Conservation (phyloP, 75 land plant species). For the Pinus tabuliformis region DNA sequence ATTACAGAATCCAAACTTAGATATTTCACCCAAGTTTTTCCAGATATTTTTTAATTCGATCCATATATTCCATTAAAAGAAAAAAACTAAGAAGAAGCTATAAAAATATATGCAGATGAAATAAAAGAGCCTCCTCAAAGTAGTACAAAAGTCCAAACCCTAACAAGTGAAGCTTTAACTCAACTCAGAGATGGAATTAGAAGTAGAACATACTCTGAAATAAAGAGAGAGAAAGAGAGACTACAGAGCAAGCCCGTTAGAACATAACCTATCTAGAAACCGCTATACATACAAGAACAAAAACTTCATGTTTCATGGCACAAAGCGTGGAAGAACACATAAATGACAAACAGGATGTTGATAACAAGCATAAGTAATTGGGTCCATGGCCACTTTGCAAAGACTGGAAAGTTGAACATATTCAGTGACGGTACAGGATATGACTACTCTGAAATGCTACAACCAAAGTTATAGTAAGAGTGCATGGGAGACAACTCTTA, state of each 20-base stretch:
- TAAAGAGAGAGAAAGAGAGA: neutral
- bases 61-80: too few species aligned
- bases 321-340: neutral
- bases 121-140: too few species aligned
- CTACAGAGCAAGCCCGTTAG: neutral
- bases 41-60: too few species aligned
- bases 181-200: neutral
- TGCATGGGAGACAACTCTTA: neutral
- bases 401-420: neutral
- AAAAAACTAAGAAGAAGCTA: too few species aligned
- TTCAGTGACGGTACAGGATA: neutral
- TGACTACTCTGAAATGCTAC: neutral
- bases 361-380: constrained; percentile 1
- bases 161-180: too few species aligned
- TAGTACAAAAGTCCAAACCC: too few species aligned
- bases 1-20: too few species aligned
- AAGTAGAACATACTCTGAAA: neutral
- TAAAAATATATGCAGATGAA: too few species aligned
- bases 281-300: constrained; percentile 3
- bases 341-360: neutral
- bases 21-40: too few species aligned
- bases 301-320: neutral
- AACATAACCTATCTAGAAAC: neutral
- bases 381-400: neutral
- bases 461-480: neutral